Percentiles rank a stretch among this genome's conserved stretches.
phyloP scores from a whole-genome alignment of 306 rosid species.

The Styphnolobium japonicum region DNA sequence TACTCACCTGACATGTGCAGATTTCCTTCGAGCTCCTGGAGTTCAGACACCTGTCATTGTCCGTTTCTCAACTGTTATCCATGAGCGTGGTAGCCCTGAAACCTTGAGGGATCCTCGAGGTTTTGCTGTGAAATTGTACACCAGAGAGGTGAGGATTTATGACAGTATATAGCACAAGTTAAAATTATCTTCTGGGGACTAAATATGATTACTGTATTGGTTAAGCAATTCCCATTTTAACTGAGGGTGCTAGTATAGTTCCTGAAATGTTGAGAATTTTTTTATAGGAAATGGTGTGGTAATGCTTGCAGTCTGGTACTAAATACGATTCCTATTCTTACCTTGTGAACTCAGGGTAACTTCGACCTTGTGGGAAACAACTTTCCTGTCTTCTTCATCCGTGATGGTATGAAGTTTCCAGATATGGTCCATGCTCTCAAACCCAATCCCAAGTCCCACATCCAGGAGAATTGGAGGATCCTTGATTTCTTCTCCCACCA shows the following conservation, averaged over 20 bases:
- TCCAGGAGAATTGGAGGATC: conserved; percentile 86
- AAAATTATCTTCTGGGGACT: background rate
- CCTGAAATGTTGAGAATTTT: background rate
- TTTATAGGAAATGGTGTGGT: background rate
- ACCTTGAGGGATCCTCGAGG: conserved; percentile 86
- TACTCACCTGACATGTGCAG: conserved; percentile 75
- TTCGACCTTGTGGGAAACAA: conserved; percentile 87
- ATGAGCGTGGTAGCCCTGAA: conserved; percentile 95
- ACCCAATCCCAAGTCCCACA: conserved; percentile 88
- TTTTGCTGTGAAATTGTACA: conserved; percentile 80
- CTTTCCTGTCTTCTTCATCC: conserved; percentile 74
- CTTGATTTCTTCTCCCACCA: conserved; percentile 83
- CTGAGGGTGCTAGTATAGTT: background rate
- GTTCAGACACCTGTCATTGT: conserved; percentile 84
- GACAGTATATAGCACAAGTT: background rate
- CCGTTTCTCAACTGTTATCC: conserved; percentile 88
- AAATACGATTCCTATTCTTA: conserved; percentile 51
- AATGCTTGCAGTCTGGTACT: background rate
- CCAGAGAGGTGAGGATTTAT: conserved; percentile 56
- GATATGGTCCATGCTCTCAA: conserved; percentile 86
- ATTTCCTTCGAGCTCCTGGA: conserved; percentile 90
- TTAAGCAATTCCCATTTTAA: background rate
- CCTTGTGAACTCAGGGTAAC: conserved; percentile 58
- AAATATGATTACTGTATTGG: background rate
- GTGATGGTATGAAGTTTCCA: conserved; percentile 86